Evolutionary conservation across 2,329 filamentous ascomycete genomes (phyloP), one percentile per base, ranked within the genome.

Genomic region (Fusarium goolgardi): DNA sequence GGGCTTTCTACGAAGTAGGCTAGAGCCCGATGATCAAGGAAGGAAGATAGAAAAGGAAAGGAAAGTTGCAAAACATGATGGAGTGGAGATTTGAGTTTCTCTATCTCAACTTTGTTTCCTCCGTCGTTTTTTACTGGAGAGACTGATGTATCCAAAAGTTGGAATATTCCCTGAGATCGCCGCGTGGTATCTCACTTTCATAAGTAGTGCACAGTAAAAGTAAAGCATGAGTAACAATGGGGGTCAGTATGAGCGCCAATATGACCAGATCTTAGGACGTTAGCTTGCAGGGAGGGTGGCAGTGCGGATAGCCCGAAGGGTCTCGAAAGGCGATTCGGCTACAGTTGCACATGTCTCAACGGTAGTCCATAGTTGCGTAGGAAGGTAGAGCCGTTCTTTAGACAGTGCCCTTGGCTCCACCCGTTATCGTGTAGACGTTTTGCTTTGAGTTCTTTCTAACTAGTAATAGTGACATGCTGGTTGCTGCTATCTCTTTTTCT

Each of bases 51-150:
- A 7, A 39, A 9, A 8, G 37, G 15, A 18, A 35, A 35, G 9
- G 18, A 6, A 20, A 39, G 2, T 8, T 39, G 15, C 35, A 39
- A 39, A 9, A 11, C 21, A 20, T 18, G 29, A 20, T 27, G 11
- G 41, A 27, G 59, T 64, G 59, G 60, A 29, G 21, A 23, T 23
- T 44, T 25, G 34, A 13, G 21, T 20, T 49, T 43, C 39, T 23
- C 13, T 16, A 21, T 21, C 16, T n/a, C n/a, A 13, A 39, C 23
- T 39, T 8, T 43, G 10, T 13, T 35, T 27, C 4, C 25, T 35
- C 32, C 4, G 16, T 34, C 8, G 16, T 6, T 25, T 25, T 29
- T 29, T 7, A 27, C 1, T 50, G 18, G 32, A 35, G 12, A 16
- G 23, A 20, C 25, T 27, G 21, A 12, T 37, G 18, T 27, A 25